Base-by-base conservation (phyloP, 1,284 basidiomycete species). In the Apiotrichum gracile region DNA sequence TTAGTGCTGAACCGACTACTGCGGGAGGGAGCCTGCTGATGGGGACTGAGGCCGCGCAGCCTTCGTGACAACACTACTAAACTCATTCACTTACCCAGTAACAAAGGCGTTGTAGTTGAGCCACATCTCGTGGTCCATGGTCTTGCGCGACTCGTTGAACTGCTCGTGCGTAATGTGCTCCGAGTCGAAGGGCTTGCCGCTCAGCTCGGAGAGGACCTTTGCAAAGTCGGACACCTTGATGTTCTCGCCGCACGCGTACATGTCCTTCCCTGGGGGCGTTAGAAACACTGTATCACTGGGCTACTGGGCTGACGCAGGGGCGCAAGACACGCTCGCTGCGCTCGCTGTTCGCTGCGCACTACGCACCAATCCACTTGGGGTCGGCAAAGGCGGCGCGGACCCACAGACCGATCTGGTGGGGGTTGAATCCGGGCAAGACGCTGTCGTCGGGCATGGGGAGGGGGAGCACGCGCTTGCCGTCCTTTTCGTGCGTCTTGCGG, bases 281-380 rank as follows among this genome's bases (percentile, higher is more conserved):
- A n/a, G n/a, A n/a, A n/a, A n/a, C n/a, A n/a, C n/a, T n/a, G n/a
- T n/a, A n/a, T n/a, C n/a, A n/a, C n/a, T n/a, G n/a, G n/a, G n/a
- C n/a, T n/a, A n/a, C n/a, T n/a, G n/a, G n/a, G n/a, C n/a, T n/a
- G n/a, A n/a, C n/a, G n/a, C n/a, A 8, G 16, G 16, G 19, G 37
- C 37, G 29, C 29, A 31, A 33, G 43, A 27, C 38, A 17, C 26
- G 17, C 22, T 22, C 29, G 26, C n/a, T n/a, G n/a, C n/a, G n/a
- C n/a, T n/a, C n/a, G n/a, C n/a, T n/a, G n/a, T n/a, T n/a, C n/a
- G n/a, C n/a, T n/a, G n/a, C n/a, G n/a, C n/a, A 21, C 25, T 6
- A 54, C 64, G 44, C 40, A 67, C 68, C 67, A 24, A 60, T 61
- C 63, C 66, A 70, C 49, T 62, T 49, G 6, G 66, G 65, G 22